A percentile compares a stretch with the other conserved stretches of the same genome.
Conservation (phyloP, 140 eudicot species). For the Stevia rebaudiana region DNA sequence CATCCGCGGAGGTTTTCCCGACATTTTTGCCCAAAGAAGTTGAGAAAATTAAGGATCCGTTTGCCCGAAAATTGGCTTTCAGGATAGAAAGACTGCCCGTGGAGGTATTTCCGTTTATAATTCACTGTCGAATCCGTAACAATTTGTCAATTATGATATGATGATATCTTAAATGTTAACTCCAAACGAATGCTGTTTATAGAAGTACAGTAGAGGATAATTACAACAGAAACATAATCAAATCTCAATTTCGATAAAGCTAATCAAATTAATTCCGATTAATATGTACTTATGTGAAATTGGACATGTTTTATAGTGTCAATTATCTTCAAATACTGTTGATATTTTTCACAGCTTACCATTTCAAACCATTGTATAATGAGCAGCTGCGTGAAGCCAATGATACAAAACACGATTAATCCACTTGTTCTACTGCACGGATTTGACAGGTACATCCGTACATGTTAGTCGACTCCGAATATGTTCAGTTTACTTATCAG, state of each 20-base stretch:
- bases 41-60: slow-evolving; percentile 55
- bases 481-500: background rate
- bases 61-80: slow-evolving; percentile 63
- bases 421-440: slow-evolving; percentile 92
- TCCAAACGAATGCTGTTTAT: too few species aligned
- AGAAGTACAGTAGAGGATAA: background rate
- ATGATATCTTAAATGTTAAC: too few species aligned
- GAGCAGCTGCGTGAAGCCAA: slow-evolving; percentile 93
- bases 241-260: background rate
- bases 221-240: background rate
- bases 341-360: slow-evolving; percentile 46
- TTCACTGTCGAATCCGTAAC: background rate
- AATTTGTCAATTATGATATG: too few species aligned
- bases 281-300: too few species aligned
- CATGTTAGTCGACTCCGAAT: background rate
- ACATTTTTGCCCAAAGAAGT: slow-evolving; percentile 66
- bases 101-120: slow-evolving; percentile 26
- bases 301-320: background rate
- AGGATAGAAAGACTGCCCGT: slow-evolving; percentile 78
- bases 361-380: slow-evolving; percentile 44
- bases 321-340: slow-evolving; percentile 2
- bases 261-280: too few species aligned
- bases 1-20: slow-evolving; percentile 46
- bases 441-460: slow-evolving; percentile 62
- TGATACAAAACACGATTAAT: slow-evolving; percentile 26